These are phyloP conservation scores for Leccinum pseudoinsigne DNA, from an alignment of 1,284 basidiomycete species.

Conservation along the genomic window DNA sequence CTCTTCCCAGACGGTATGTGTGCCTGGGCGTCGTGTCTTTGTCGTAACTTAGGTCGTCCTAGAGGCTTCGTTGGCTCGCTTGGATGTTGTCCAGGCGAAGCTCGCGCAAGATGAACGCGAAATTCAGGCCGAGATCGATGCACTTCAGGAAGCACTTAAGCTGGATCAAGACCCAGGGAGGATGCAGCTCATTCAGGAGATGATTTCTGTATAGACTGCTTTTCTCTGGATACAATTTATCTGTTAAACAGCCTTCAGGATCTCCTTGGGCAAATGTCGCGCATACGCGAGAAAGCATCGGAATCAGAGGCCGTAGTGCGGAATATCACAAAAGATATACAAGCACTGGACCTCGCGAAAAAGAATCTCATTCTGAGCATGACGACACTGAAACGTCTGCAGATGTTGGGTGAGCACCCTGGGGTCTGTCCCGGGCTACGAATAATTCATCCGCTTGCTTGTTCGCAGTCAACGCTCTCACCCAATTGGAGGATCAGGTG, in stretches of 20 bases:
- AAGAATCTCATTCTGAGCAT: constrained; percentile 89
- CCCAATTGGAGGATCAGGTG: constrained; percentile 78
- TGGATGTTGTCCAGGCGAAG: constrained; percentile 61
- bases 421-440: neutral
- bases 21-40: neutral
- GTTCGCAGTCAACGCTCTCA: constrained; percentile 72
- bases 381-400: constrained; percentile 87
- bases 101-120: constrained; percentile 61
- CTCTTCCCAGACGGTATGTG: constrained; percentile 76
- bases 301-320: constrained; percentile 96
- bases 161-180: constrained; percentile 79
- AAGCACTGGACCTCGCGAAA: constrained; percentile 93
- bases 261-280: constrained; percentile 89
- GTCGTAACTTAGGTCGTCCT: constrained; percentile 10
- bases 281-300: constrained; percentile 92
- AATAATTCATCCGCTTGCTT: constrained; percentile 2
- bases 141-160: constrained; percentile 65
- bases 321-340: constrained; percentile 96
- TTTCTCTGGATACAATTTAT: constrained; percentile 2
- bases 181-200: constrained; percentile 89
- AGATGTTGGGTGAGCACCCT: constrained; percentile 81
- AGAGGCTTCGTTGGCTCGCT: constrained; percentile 69
- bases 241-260: constrained; percentile 52
- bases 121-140: constrained; percentile 73
- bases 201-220: constrained; percentile 73